Evolutionary conservation across 441 rosid species (phyloP).

Genomic region (Populus hybrid): DNA sequence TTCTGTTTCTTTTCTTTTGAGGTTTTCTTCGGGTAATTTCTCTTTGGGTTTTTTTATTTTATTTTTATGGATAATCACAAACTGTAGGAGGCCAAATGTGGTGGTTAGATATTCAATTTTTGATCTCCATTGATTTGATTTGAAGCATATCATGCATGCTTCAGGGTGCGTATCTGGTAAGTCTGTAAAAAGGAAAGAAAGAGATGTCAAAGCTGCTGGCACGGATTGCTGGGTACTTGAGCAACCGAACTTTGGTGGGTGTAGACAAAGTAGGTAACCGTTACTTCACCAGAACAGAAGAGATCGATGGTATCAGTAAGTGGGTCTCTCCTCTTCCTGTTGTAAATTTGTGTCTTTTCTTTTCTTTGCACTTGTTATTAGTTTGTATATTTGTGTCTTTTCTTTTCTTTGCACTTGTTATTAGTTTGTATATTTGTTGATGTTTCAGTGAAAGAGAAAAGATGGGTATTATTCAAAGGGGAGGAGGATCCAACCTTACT

Average conservation of each 20-base stretch:
- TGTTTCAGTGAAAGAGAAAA: constrained; percentile 83
- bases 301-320: constrained; percentile 83
- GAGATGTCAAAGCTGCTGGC: constrained; percentile 74
- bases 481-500: constrained; percentile 84
- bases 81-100: no score
- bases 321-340: constrained; percentile 21
- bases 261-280: constrained; percentile 74
- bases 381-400: background rate
- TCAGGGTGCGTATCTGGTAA: background rate
- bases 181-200: background rate
- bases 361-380: no score
- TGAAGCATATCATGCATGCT: background rate
- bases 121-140: background rate
- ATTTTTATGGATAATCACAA: no score
- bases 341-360: no score
- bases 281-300: constrained; percentile 72
- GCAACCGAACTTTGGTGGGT: constrained; percentile 49
- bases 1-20: background rate
- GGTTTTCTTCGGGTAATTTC: background rate
- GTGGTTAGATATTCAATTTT: no score
- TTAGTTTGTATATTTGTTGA: constrained; percentile 13
- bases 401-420: background rate
- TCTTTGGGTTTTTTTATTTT: background rate
- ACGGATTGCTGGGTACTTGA: constrained; percentile 62
- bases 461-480: constrained; percentile 83